Conservation (phyloP, 2,329 filamentous ascomycete species). For the Orbilia ellipsospora region DNA sequence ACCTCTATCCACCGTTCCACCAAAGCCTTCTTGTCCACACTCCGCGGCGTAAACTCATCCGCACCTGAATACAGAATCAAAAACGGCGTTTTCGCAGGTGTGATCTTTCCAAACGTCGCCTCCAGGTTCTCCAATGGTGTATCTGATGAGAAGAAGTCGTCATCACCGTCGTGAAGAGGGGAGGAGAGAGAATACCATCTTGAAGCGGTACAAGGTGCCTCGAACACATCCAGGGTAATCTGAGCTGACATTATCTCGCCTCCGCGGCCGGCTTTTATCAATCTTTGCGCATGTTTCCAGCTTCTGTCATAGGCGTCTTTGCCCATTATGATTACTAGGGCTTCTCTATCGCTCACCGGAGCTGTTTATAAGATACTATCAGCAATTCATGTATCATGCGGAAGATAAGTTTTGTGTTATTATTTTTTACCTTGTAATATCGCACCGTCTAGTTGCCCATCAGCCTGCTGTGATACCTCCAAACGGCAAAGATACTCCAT, state of each 20-base stretch:
- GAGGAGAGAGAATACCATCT: slow-evolving; percentile 71
- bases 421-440: slow-evolving; percentile 33
- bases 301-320: slow-evolving; percentile 64
- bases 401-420: no score
- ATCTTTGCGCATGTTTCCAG: slow-evolving; percentile 67
- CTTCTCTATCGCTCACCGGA: slow-evolving; percentile 77
- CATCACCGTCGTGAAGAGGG: slow-evolving; percentile 72
- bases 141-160: slow-evolving; percentile 90
- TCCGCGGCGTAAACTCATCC: slow-evolving; percentile 73
- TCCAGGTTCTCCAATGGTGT: slow-evolving; percentile 70
- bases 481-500: slow-evolving; percentile 70
- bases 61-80: slow-evolving; percentile 73
- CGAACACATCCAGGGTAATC: slow-evolving; percentile 59
- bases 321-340: slow-evolving; percentile 65
- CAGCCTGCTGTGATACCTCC: slow-evolving; percentile 61
- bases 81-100: slow-evolving; percentile 67
- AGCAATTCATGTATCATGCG: neutral
- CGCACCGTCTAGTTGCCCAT: slow-evolving; percentile 43
- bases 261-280: slow-evolving; percentile 69
- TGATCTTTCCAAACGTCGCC: slow-evolving; percentile 74
- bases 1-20: slow-evolving; percentile 69
- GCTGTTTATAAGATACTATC: neutral
- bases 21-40: slow-evolving; percentile 70
- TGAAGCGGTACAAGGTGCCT: slow-evolving; percentile 68
- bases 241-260: slow-evolving; percentile 67